Evolutionary conservation across 768 basidiomycete species (phyloP).

Genomic region (Suillus subaureus): DNA sequence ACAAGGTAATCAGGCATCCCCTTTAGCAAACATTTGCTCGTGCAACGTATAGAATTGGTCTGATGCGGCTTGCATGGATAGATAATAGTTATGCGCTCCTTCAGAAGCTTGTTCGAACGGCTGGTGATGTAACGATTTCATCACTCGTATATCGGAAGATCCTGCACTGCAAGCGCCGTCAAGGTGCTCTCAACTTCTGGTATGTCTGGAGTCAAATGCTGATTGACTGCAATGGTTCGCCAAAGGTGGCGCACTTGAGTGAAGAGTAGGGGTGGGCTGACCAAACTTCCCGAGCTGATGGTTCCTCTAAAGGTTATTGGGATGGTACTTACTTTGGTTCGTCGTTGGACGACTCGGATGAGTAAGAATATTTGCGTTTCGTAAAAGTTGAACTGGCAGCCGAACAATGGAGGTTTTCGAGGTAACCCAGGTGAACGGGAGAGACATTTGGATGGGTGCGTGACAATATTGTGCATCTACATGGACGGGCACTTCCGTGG

Average conservation of each 20-base stretch:
- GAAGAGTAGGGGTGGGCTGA: neutral
- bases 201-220: neutral
- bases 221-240: neutral
- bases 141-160: neutral
- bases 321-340: neutral
- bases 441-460: neutral
- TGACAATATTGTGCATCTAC: neutral
- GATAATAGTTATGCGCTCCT: neutral
- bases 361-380: too few species aligned
- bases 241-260: neutral
- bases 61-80: neutral
- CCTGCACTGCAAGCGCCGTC: neutral
- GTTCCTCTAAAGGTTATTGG: neutral
- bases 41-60: neutral
- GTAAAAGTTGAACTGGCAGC: neutral
- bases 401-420: neutral
- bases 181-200: neutral
- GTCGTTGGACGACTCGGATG: neutral
- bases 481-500: neutral
- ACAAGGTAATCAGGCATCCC: neutral
- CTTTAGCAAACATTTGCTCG: neutral
- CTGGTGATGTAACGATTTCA: neutral
- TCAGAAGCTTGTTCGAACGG: neutral
- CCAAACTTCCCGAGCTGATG: neutral
- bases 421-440: neutral